Conservation (phyloP, 345 rosid species). For the Populus nigra region DNA sequence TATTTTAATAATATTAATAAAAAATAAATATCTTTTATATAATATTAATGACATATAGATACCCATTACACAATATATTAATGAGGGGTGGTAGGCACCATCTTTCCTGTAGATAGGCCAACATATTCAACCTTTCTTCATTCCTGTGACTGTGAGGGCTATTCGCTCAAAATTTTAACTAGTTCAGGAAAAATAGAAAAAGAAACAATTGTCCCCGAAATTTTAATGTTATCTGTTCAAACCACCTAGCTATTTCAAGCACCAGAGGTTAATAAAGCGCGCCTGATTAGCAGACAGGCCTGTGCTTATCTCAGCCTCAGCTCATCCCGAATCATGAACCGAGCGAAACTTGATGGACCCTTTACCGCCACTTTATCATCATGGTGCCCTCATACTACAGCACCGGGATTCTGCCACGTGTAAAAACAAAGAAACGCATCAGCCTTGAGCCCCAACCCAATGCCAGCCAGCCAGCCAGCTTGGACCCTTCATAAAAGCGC, state of each 20-base stretch:
- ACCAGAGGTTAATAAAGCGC: not conserved
- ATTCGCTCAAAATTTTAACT: too few relatives aligned
- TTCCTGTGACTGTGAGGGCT: not conserved
- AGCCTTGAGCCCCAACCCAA: not conserved
- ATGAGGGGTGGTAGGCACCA: too few relatives aligned
- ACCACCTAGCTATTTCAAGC: not conserved
- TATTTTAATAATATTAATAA: fast-evolving
- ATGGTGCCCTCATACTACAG: not conserved
- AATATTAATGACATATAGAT: fast-evolving
- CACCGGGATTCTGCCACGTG: not conserved
- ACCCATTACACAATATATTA: too few relatives aligned
- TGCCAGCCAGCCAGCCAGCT: not conserved
- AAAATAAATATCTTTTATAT: too few relatives aligned
- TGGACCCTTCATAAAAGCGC: not conserved
- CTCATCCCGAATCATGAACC: not conserved
- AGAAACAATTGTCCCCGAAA: not conserved
- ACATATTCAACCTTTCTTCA: too few relatives aligned
- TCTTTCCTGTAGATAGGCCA: too few relatives aligned
- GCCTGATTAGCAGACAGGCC: not conserved
- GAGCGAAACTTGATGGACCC: not conserved
- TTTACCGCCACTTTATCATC: not conserved
- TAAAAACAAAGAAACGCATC: not conserved
- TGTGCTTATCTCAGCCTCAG: not conserved
- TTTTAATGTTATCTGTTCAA: not conserved
- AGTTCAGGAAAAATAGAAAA: too few relatives aligned